A percentile compares a stretch with the other conserved stretches of the same genome.
phyloP scores from a whole-genome alignment of 2,329 filamentous ascomycete genomes.

The Xylariales sp. region DNA sequence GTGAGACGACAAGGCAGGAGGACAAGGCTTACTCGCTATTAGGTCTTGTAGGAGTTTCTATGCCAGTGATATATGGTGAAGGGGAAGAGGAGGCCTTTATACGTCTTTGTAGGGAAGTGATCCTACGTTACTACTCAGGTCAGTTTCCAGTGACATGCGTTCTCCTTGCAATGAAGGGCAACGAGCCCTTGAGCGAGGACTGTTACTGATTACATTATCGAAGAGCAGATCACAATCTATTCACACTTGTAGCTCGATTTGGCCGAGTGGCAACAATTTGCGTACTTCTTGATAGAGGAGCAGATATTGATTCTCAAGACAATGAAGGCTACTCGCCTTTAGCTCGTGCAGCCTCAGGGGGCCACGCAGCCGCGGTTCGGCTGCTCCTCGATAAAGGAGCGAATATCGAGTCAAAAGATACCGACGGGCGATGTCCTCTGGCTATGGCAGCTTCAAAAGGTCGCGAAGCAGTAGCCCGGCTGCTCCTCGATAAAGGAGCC shows the following conservation, averaged over 20 bases:
- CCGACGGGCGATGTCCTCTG: no score
- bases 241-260: not conserved
- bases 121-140: not conserved
- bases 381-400: no score
- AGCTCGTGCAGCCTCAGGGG: no score
- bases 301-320: no score
- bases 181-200: not conserved
- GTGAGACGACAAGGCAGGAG: not conserved
- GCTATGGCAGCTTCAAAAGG: no score
- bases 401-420: no score
- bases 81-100: not conserved
- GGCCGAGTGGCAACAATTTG: not conserved
- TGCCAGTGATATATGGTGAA: not conserved
- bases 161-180: not conserved
- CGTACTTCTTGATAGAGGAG: not conserved
- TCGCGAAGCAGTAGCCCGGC: no score
- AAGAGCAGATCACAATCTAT: not conserved
- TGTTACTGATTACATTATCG: not conserved
- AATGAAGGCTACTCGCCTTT: no score
- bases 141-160: no score
- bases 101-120: not conserved
- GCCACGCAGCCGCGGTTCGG: no score
- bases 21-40: constrained; percentile 1
- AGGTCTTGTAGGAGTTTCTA: not conserved
- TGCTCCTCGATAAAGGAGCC: no score